These are phyloP conservation scores for Echeveria elegans DNA, from an alignment of 164 flowering plant species.

Conservation along the genomic window DNA sequence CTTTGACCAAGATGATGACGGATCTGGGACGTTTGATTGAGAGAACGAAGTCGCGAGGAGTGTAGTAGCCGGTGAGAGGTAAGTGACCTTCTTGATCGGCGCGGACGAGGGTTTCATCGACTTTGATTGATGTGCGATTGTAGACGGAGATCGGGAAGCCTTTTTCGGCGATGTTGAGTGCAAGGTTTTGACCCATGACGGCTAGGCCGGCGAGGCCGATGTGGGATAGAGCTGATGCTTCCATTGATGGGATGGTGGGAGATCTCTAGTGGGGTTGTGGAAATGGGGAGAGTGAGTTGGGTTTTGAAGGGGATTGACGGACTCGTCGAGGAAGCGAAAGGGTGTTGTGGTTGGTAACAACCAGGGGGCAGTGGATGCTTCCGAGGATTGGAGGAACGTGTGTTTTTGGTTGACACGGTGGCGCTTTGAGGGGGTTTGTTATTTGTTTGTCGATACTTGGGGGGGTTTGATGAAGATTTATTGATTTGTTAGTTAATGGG, in stretches of 20 bases:
- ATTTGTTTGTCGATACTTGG: no score
- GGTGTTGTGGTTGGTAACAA: constrained; percentile 7
- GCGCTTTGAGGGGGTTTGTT: background rate
- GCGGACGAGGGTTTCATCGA: constrained; percentile 35
- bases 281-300: background rate
- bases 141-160: constrained; percentile 54
- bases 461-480: no score
- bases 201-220: constrained; percentile 46
- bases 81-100: constrained; percentile 33
- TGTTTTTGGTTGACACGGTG: background rate
- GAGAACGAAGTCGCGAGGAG: constrained; percentile 42
- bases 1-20: constrained; percentile 43
- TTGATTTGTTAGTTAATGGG: no score
- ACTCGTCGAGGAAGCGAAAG: constrained; percentile 27
- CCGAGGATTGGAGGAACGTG: constrained; percentile 1
- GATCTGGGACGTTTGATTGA: constrained; percentile 39
- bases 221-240: constrained; percentile 30
- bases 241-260: constrained; percentile 15
- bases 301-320: constrained; percentile 15
- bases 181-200: constrained; percentile 53
- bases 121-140: constrained; percentile 47
- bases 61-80: constrained; percentile 31
- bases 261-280: background rate
- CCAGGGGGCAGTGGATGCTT: constrained; percentile 12
- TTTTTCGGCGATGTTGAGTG: constrained; percentile 47